phyloP scores from a whole-genome alignment of 257 asterid species.

The Solanum sitiens region DNA sequence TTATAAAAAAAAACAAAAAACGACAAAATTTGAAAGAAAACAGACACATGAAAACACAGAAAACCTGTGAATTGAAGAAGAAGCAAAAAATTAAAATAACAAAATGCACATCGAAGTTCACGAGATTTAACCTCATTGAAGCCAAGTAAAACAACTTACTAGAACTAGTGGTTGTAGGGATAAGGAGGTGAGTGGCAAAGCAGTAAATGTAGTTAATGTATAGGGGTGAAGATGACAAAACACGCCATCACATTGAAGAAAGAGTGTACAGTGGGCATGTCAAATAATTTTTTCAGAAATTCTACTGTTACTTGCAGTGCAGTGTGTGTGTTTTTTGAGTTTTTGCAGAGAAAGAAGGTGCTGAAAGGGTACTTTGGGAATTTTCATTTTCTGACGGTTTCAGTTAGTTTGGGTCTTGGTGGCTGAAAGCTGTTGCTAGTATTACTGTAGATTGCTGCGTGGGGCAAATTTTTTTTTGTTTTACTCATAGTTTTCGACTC shows the following conservation, averaged over 20 bases:
- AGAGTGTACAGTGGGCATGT: neutral
- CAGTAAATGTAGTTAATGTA: slow-evolving; percentile 49
- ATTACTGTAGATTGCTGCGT: neutral
- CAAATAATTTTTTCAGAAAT: neutral
- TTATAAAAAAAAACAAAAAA: slow-evolving; percentile 22
- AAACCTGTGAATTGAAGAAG: slow-evolving; percentile 54
- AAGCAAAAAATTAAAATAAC: slow-evolving; percentile 11
- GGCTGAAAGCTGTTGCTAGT: neutral
- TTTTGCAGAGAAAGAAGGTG: neutral
- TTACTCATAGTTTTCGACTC: accelerated
- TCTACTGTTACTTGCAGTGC: slow-evolving; percentile 7
- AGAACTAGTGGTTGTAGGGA: slow-evolving; percentile 4
- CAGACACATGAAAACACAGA: slow-evolving; percentile 27
- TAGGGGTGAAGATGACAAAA: slow-evolving; percentile 14
- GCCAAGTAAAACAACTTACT: neutral
- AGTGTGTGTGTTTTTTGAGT: neutral
- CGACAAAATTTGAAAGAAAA: slow-evolving; percentile 23
- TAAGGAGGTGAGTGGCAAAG: slow-evolving; percentile 15
- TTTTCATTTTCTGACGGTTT: slow-evolving; percentile 20
- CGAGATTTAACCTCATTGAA: slow-evolving; percentile 31
- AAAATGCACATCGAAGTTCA: slow-evolving; percentile 22
- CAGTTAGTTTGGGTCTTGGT: slow-evolving; percentile 10
- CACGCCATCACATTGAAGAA: slow-evolving; percentile 30
- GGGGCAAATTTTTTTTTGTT: neutral
- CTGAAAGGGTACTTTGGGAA: slow-evolving; percentile 10